phyloP scores from a whole-genome alignment of 2,329 filamentous ascomycete genomes.

The Kalaharituber pfeilii region DNA sequence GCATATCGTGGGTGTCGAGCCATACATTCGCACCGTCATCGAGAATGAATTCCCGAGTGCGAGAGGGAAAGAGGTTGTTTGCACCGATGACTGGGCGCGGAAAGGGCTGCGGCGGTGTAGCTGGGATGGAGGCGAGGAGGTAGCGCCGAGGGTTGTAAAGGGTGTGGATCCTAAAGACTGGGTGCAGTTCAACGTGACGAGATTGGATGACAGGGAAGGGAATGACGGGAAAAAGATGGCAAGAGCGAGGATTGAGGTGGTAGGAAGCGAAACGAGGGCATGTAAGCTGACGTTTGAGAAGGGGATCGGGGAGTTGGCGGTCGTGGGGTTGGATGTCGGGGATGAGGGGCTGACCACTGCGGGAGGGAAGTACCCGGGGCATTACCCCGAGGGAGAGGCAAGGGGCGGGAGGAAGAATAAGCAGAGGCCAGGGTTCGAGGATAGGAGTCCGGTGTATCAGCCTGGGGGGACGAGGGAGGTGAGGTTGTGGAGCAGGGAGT shows the following conservation, averaged over 20 bases:
- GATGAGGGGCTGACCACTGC: background rate
- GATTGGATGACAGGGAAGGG: background rate
- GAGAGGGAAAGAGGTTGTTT: slow-evolving; percentile 42
- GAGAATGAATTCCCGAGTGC: slow-evolving; percentile 34
- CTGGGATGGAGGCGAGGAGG: slow-evolving; percentile 53
- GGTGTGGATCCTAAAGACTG: slow-evolving; percentile 34
- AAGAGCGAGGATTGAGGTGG: slow-evolving; percentile 46
- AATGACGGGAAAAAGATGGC: slow-evolving; percentile 12
- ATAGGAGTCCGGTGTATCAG: background rate
- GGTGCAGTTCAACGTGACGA: slow-evolving; percentile 49
- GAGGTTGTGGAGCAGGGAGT: slow-evolving; percentile 66
- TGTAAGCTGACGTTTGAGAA: slow-evolving; percentile 57
- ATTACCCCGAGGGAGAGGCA: background rate
- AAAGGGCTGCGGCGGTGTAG: slow-evolving; percentile 46
- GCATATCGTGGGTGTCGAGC: slow-evolving; percentile 48
- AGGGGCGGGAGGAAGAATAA: too few relatives aligned
- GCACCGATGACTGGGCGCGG: slow-evolving; percentile 31
- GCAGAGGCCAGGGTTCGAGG: background rate
- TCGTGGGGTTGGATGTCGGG: slow-evolving; percentile 33
- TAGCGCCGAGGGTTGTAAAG: slow-evolving; percentile 32
- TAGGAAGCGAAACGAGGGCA: slow-evolving; percentile 56
- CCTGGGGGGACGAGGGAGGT: slow-evolving; percentile 46
- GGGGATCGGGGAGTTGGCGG: slow-evolving; percentile 46
- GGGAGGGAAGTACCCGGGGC: background rate
- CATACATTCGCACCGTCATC: slow-evolving; percentile 51